phyloP scores from a whole-genome alignment of 176 grass and related monocot genomes.

The Avena eriantha region DNA sequence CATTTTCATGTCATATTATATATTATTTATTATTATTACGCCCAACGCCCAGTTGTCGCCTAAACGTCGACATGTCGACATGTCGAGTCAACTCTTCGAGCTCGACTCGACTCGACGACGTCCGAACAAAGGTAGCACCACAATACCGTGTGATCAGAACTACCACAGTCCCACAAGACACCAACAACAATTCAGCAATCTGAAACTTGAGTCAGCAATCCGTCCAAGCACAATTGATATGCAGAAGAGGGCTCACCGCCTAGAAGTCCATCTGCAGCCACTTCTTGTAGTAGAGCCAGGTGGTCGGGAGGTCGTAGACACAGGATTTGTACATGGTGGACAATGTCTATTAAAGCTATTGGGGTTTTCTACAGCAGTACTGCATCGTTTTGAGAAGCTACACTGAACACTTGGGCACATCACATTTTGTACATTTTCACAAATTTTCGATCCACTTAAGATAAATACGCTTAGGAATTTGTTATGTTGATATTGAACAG shows the following conservation, averaged over 20 bases:
- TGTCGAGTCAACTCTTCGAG: too few relatives aligned
- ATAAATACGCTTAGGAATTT: not conserved
- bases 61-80: too few relatives aligned
- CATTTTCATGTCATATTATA: too few relatives aligned
- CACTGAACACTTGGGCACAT: not conserved
- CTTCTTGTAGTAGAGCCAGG: conserved; percentile 69
- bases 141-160: not conserved
- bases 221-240: not conserved
- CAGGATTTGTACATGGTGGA: too few relatives aligned
- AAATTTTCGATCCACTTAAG: conserved; percentile 2
- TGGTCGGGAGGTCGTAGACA: conserved; percentile 20
- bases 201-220: conserved; percentile 7
- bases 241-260: conserved; percentile 25
- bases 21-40: too few relatives aligned
- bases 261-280: conserved; percentile 80
- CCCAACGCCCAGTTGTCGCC: too few relatives aligned
- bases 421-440: not conserved
- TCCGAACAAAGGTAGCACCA: not conserved
- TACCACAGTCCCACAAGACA: not conserved
- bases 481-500: not conserved
- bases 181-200: not conserved
- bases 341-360: too few relatives aligned
- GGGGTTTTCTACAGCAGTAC: too few relatives aligned
- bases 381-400: too few relatives aligned
- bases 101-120: too few relatives aligned